Evolutionary conservation across 257 asterid species (phyloP).

Genomic region (Solanum ossicruentum): DNA sequence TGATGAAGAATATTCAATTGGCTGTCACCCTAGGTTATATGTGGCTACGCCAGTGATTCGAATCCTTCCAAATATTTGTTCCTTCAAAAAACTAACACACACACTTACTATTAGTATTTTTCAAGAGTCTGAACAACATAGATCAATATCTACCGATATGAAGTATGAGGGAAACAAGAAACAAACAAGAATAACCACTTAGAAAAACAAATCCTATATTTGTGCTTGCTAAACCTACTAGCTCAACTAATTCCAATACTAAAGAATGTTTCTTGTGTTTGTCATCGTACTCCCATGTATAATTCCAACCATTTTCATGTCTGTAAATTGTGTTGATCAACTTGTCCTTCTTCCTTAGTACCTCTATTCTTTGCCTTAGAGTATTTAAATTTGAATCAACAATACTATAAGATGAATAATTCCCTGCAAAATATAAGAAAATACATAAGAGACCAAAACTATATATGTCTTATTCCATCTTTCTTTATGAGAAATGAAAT

Average conservation of each 20-base stretch:
- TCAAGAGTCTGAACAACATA: not conserved
- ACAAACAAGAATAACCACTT: slow-evolving; percentile 19
- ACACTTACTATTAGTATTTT: not conserved
- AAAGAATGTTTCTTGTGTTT: slow-evolving; percentile 4
- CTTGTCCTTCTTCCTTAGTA: slow-evolving; percentile 22
- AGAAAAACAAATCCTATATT: slow-evolving; percentile 23
- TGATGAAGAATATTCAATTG: no score
- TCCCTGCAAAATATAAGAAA: slow-evolving; percentile 9
- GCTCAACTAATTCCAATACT: slow-evolving; percentile 9
- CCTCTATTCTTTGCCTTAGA: slow-evolving; percentile 25
- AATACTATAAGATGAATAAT: slow-evolving; percentile 6
- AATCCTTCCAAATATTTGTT: no score
- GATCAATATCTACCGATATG: not conserved
- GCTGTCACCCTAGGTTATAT: no score
- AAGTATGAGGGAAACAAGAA: slow-evolving; percentile 14
- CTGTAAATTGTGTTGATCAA: not conserved
- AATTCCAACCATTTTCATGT: slow-evolving; percentile 28
- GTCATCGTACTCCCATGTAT: slow-evolving; percentile 19
- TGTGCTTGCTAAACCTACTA: slow-evolving; percentile 9
- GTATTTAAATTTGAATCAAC: slow-evolving; percentile 32
- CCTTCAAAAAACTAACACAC: not conserved
- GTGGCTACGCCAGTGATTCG: no score
- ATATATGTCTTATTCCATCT: not conserved
- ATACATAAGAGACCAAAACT: not conserved
- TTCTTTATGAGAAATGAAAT: not conserved